Evolutionary conservation across 768 basidiomycete genomes (phyloP).

Genomic region (Panaeolus cyanescens): DNA sequence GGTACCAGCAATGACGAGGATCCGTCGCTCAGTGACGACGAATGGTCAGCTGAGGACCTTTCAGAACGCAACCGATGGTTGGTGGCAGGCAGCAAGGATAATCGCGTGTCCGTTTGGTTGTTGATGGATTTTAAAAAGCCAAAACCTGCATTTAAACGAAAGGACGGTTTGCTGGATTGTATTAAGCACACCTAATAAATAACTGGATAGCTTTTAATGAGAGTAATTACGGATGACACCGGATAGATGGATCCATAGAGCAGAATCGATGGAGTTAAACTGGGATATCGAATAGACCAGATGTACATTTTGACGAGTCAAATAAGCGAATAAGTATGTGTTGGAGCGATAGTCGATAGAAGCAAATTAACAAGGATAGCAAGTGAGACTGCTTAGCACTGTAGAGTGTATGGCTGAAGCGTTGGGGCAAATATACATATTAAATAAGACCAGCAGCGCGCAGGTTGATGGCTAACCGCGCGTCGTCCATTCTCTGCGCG

Average conservation of each 20-base stretch:
- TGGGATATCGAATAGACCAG: neutral
- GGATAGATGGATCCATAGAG: neutral
- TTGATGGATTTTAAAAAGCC: conserved; percentile 51
- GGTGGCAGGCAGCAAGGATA: conserved; percentile 65
- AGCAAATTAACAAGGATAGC: neutral
- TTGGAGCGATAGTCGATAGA: neutral
- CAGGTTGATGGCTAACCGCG: conserved; percentile 49
- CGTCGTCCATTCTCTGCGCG: conserved; percentile 41
- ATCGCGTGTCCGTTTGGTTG: conserved; percentile 72
- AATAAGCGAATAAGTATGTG: neutral
- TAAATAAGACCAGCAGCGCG: conserved; percentile 58
- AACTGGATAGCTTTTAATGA: neutral
- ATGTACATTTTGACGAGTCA: neutral
- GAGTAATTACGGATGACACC: conserved; percentile 3
- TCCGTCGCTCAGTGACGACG: too few relatives aligned
- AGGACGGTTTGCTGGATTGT: neutral
- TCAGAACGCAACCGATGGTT: conserved; percentile 60
- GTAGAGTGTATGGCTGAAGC: neutral
- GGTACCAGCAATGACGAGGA: conserved; percentile 33
- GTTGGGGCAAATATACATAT: conserved; percentile 3
- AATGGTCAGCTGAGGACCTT: conserved; percentile 47
- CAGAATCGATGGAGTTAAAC: neutral
- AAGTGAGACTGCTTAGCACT: neutral
- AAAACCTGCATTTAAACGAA: neutral
- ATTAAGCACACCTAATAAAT: neutral